A percentile compares a stretch with the other conserved stretches of the same genome.
Conservation (phyloP, 179 eudicot species). For the Spergularia azorica region DNA sequence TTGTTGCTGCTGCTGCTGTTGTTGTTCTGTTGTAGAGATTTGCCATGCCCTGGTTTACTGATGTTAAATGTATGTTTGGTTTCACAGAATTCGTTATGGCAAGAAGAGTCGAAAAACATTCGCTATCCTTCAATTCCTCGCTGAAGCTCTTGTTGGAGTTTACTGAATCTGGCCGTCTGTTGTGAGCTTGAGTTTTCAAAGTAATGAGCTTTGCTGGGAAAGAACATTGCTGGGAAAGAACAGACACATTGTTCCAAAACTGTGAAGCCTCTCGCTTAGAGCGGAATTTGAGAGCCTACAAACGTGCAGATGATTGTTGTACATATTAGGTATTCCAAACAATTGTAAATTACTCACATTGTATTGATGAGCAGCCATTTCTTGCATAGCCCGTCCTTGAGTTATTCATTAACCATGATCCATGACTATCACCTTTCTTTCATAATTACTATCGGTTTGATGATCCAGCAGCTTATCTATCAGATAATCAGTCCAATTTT, state of each 20-base stretch:
- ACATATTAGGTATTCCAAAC: background rate
- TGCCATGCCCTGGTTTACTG: background rate
- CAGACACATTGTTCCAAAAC: background rate
- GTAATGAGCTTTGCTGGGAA: background rate
- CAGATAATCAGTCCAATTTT: too few species aligned
- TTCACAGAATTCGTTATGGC: slow-evolving; percentile 5
- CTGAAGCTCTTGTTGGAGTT: background rate
- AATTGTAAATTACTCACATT: slow-evolving; percentile 6
- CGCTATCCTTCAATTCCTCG: background rate
- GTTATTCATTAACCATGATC: too few species aligned
- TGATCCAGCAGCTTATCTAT: too few species aligned
- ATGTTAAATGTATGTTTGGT: background rate
- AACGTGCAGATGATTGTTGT: background rate
- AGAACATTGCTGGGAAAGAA: too few species aligned
- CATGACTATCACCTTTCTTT: too few species aligned
- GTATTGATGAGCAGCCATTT: background rate
- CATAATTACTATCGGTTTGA: too few species aligned
- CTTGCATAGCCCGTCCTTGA: background rate
- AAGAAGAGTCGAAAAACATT: background rate
- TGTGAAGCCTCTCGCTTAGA: background rate
- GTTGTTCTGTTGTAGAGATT: too few species aligned
- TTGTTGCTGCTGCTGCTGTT: too few species aligned
- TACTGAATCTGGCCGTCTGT: background rate
- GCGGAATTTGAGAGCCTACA: background rate
- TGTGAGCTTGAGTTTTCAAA: background rate